These are phyloP conservation scores for Dactylonectria estremocensis DNA, from an alignment of 2,329 filamentous ascomycete genomes.

Conservation along the genomic window DNA sequence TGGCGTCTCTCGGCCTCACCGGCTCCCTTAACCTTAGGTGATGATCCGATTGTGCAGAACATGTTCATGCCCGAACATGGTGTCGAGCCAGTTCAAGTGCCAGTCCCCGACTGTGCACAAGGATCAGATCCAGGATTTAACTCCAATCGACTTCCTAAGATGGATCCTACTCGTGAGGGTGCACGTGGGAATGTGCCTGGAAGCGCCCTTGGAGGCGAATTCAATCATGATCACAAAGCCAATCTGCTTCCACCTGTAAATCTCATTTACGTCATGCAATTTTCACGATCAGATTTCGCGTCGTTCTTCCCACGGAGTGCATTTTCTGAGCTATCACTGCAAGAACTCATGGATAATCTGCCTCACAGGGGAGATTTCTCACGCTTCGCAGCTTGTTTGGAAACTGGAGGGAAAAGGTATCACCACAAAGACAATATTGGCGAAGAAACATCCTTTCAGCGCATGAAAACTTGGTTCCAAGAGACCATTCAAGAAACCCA, in stretches of 20 bases:
- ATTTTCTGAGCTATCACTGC: constrained; percentile 28
- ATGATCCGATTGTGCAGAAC: neutral
- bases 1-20: neutral
- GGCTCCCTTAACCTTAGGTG: neutral
- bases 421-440: neutral
- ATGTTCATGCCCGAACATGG: neutral
- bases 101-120: no score
- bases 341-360: constrained; percentile 24
- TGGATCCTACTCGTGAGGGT: neutral
- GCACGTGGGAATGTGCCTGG: neutral
- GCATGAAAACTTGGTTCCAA: neutral
- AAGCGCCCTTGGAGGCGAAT: neutral
- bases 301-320: neutral
- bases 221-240: neutral
- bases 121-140: no score
- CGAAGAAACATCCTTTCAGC: neutral
- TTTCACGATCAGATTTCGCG: neutral
- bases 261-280: constrained; percentile 24
- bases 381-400: neutral
- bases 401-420: no score
- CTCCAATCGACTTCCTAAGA: no score
- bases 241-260: neutral
- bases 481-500: neutral
- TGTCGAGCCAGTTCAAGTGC: neutral
- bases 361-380: constrained; percentile 10